Evolutionary conservation across 164 flowering plant genomes (phyloP).

Genomic region (Vitis amurensis): DNA sequence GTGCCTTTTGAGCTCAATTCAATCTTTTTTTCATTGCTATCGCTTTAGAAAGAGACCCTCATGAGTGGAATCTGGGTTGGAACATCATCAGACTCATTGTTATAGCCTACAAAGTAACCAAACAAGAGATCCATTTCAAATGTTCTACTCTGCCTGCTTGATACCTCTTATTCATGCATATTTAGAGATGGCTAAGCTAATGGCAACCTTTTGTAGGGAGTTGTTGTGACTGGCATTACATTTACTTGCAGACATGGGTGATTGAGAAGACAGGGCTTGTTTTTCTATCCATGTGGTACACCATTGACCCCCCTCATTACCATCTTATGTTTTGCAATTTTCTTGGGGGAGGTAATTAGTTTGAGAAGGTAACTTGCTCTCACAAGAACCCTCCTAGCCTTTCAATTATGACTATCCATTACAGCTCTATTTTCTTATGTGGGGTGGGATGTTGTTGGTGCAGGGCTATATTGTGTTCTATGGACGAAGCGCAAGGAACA

Average conservation of each 20-base stretch:
- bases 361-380: constrained; percentile 28
- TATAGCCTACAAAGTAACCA: constrained; percentile 27
- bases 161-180: no score
- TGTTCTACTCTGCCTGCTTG: no score
- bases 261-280: constrained; percentile 40
- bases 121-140: background rate
- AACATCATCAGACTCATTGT: constrained; percentile 20
- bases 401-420: background rate
- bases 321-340: constrained; percentile 22
- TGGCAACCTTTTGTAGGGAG: constrained; percentile 24
- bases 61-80: constrained; percentile 36
- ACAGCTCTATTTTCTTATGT: background rate
- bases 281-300: constrained; percentile 27
- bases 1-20: constrained; percentile 21
- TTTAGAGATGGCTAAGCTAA: background rate
- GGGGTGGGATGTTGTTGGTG: constrained; percentile 32
- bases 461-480: constrained; percentile 31
- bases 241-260: constrained; percentile 35
- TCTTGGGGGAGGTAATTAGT: constrained; percentile 24
- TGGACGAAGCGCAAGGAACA: constrained; percentile 35
- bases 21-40: constrained; percentile 25
- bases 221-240: constrained; percentile 27
- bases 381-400: background rate
- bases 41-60: constrained; percentile 23
- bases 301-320: constrained; percentile 31